A percentile compares a stretch with the other conserved stretches of the same genome.
Evolutionary conservation across 208 protist species (phyloP).

Genomic region (Trypanosomatidae sp.): DNA sequence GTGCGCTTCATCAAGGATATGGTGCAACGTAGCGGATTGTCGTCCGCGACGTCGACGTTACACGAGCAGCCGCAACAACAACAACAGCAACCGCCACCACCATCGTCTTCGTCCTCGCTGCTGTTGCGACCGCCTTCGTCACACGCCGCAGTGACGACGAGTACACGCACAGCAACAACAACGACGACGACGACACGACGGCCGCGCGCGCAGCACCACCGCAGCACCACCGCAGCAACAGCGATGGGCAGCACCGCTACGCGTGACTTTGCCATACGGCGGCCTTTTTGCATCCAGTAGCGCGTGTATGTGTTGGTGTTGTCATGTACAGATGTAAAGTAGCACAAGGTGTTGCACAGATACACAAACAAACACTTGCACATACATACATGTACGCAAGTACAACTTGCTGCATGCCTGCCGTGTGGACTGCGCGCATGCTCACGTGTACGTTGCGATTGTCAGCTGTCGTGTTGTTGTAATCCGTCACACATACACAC

Average conservation of each 20-base stretch:
- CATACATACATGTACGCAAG: too few species aligned
- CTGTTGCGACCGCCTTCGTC: background rate
- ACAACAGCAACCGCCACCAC: background rate
- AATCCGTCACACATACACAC: too few species aligned
- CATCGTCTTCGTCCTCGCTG: too few species aligned
- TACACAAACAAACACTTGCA: too few species aligned
- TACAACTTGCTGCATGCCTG: too few species aligned
- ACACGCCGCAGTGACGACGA: background rate
- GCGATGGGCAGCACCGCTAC: background rate
- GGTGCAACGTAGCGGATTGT: constrained; percentile 1
- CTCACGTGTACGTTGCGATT: too few species aligned
- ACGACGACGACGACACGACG: background rate
- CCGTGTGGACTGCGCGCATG: too few species aligned
- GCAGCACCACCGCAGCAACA: background rate
- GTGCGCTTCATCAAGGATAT: constrained; percentile 60
- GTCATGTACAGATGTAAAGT: too few species aligned
- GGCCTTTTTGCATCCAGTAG: background rate
- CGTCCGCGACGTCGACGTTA: background rate
- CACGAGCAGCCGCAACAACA: background rate
- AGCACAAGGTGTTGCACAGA: too few species aligned
- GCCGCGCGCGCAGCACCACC: background rate
- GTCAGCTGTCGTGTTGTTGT: too few species aligned
- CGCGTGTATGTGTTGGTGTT: too few species aligned
- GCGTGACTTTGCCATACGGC: background rate
- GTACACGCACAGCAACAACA: background rate